Evolutionary conservation across 805 yeast genomes (phyloP), one percentile per base, ranked within the genome.

Genomic region (Tetrapisispora taiwanensis): DNA sequence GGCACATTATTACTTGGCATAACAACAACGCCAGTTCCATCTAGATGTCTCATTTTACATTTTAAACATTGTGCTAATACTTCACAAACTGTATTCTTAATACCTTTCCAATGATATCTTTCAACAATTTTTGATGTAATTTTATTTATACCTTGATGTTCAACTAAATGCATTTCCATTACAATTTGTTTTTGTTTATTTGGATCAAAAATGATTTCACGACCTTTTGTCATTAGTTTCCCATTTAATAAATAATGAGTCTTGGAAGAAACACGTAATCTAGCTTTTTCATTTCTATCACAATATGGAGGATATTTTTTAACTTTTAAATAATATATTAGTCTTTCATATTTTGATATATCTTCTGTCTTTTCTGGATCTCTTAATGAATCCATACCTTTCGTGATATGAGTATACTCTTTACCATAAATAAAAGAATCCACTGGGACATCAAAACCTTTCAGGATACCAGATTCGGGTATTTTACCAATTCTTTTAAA

Each of bases 131-230:
- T 66, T 0, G 90, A 68, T 0, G 96, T 88, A 1, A 95, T 81
- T 56, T 81, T 85, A 65, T 90, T 90, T 49, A 90, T 87, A 10
- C 97, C 97, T 12, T 81, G 81, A 59, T 90, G 98, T 37, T 73
- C 75, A 18, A 72, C 62, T 49, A 72, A 58, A 59, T 90, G 98
- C 18, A 78, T 66, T 36, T 80, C 82, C 8, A 77, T 72, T 30
- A 89, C 85, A 27, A 90, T 79, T 49, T 78, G 80, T 38, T 81
- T 58, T 63, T 89, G 97, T 42, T 80, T 75, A 1, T 71, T 75
- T 0, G 85, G 82, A 48, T 84, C 89, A 28, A 81, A 70, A 1
- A 90, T 74, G n/a, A 90, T 96, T 59, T 86, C 95, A 48, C 81
- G 74, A 17, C 84, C 92, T 52, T 81, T 82, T 38, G 86, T 69